phyloP scores from a whole-genome alignment of 2,329 filamentous ascomycete species.

The Myriosclerotinia duriaeana region DNA sequence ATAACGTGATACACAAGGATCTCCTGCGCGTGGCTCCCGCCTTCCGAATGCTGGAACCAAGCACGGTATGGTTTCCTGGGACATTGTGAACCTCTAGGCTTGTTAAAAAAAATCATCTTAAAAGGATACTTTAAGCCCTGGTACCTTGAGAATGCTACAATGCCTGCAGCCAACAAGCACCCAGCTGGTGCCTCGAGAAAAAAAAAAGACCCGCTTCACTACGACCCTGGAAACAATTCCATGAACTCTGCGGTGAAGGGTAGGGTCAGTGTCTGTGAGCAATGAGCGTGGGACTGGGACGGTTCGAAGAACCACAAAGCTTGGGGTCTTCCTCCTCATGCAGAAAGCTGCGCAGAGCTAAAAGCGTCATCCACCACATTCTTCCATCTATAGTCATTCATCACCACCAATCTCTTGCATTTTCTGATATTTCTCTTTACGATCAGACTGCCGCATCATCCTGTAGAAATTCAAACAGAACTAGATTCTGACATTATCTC shows the following conservation, averaged over 20 bases:
- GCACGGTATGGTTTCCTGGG: slow-evolving; percentile 29
- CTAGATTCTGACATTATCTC: slow-evolving; percentile 12
- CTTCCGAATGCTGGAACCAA: slow-evolving; percentile 31
- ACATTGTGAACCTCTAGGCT: slow-evolving; percentile 19
- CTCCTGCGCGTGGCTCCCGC: slow-evolving; percentile 32
- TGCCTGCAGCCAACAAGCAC: slow-evolving; percentile 31
- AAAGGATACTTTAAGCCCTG: slow-evolving; percentile 22
- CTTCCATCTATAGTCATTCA: slow-evolving; percentile 28
- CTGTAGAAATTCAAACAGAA: slow-evolving; percentile 6
- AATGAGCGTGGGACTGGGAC: slow-evolving; percentile 34
- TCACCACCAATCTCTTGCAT: slow-evolving; percentile 22
- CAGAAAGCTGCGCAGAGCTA: slow-evolving; percentile 32
- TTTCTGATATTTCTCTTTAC: slow-evolving; percentile 17
- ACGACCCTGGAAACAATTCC: slow-evolving; percentile 28
- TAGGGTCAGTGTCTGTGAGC: slow-evolving; percentile 35
- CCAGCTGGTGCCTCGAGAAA: slow-evolving; percentile 28
- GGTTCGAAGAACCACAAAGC: slow-evolving; percentile 27
- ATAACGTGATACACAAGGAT: slow-evolving; percentile 36
- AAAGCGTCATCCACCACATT: slow-evolving; percentile 35
- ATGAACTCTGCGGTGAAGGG: slow-evolving; percentile 33
- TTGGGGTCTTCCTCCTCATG: slow-evolving; percentile 23
- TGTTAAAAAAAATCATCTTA: slow-evolving; percentile 16
- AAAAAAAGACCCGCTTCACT: slow-evolving; percentile 32
- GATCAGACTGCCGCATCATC: slow-evolving; percentile 21
- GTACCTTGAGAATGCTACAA: slow-evolving; percentile 25